A percentile compares a stretch with the other conserved stretches of the same genome.
Evolutionary conservation across 2,329 filamentous ascomycete species (phyloP).

Genomic region (Diplocarpon mali): DNA sequence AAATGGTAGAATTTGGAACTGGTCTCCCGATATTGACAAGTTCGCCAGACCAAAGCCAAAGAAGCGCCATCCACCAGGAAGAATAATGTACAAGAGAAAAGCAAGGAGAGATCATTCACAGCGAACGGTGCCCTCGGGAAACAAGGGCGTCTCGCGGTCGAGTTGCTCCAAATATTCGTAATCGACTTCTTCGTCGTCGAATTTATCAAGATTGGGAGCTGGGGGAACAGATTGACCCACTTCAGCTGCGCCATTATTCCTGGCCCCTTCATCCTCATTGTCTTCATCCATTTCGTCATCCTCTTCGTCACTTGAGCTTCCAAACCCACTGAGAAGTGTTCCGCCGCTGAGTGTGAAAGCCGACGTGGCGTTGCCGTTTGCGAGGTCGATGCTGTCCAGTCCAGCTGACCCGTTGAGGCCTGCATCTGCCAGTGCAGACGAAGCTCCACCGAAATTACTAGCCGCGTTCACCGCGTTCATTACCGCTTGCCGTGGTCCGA

Average conservation of each 20-base stretch:
- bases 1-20: conserved; percentile 17
- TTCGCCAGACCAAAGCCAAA: conserved; percentile 12
- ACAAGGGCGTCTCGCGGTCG: conserved; percentile 28
- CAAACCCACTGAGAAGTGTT: conserved; percentile 78
- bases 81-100: conserved; percentile 24
- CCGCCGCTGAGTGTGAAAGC: conserved; percentile 64
- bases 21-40: conserved; percentile 16
- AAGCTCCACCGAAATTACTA: conserved; percentile 42
- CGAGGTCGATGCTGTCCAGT: conserved; percentile 50
- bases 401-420: conserved; percentile 55
- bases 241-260: conserved; percentile 37
- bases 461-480: conserved; percentile 46
- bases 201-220: conserved; percentile 28
- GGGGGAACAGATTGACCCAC: conserved; percentile 38
- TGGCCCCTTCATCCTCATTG: conserved; percentile 50
- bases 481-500: conserved; percentile 61
- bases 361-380: conserved; percentile 51
- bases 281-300: conserved; percentile 88
- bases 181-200: conserved; percentile 28
- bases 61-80: conserved; percentile 9
- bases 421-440: conserved; percentile 66
- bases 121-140: conserved; percentile 47
- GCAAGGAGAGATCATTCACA: conserved; percentile 29
- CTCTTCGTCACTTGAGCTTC: conserved; percentile 90
- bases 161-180: conserved; percentile 29